Conservation (phyloP, 371 early-diverging fungal genomes). For the Syncephalastrum contaminatum region DNA sequence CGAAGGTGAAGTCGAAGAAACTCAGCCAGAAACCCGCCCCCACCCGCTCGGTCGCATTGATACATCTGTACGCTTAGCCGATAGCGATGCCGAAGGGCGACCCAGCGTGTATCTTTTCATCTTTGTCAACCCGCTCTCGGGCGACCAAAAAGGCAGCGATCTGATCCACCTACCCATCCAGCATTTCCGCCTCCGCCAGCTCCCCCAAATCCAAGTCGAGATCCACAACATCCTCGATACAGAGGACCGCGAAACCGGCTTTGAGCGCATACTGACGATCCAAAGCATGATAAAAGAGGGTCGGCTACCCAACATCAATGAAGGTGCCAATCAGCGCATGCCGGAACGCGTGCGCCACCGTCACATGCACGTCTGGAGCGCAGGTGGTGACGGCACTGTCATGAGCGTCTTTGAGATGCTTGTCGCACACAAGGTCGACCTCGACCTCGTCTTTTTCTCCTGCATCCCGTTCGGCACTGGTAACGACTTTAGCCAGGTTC, state of each 20-base stretch:
- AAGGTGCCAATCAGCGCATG: too few species aligned
- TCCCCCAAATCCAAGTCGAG: conserved; percentile 61
- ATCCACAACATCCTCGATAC: conserved; percentile 58
- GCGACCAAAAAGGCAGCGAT: conserved; percentile 56
- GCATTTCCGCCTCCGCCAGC: conserved; percentile 54
- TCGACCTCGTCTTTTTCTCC: conserved; percentile 58
- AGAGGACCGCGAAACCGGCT: conserved; percentile 40
- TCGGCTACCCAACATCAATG: conserved; percentile 14
- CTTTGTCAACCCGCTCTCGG: conserved; percentile 64
- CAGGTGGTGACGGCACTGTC: conserved; percentile 71
- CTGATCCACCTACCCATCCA: conserved; percentile 51
- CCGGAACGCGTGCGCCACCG: conserved; percentile 12
- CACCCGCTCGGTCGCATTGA: conserved; percentile 7
- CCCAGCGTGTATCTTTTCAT: conserved; percentile 58
- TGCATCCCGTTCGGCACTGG: conserved; percentile 70
- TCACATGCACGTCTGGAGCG: conserved; percentile 67
- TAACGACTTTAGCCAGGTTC: conserved; percentile 63
- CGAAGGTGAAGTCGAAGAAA: too few species aligned
- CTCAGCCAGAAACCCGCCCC: too few species aligned
- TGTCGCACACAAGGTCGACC: conserved; percentile 46
- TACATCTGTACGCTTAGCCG: conserved; percentile 20
- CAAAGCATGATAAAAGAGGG: conserved; percentile 28
- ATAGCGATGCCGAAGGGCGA: conserved; percentile 25
- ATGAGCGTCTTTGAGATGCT: conserved; percentile 58
- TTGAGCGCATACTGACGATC: conserved; percentile 35